Conservation (phyloP, 2,329 filamentous ascomycete species). For the Hyphodiscus sp. region DNA sequence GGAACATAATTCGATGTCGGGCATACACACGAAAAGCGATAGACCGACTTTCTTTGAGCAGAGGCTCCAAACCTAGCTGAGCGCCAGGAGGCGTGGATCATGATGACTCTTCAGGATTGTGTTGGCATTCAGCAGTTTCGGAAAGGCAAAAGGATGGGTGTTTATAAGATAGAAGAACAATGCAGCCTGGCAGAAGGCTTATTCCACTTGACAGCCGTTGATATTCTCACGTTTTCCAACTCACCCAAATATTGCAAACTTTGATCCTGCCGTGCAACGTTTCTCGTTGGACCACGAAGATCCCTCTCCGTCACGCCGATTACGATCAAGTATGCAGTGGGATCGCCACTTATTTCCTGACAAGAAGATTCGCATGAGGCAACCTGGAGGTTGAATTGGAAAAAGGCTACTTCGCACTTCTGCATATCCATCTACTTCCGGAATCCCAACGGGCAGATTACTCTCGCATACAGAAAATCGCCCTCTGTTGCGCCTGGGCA, state of each 20-base stretch:
- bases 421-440: too few relatives aligned
- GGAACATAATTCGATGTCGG: not conserved
- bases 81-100: not conserved
- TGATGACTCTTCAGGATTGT: not conserved
- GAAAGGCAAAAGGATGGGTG: not conserved
- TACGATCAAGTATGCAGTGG: not conserved
- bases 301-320: not conserved
- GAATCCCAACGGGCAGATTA: too few relatives aligned
- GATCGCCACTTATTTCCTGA: not conserved
- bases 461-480: too few relatives aligned
- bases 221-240: not conserved
- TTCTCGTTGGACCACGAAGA: not conserved
- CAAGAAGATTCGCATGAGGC: not conserved
- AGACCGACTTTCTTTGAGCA: not conserved
- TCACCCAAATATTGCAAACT: not conserved
- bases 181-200: not conserved
- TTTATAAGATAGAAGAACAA: not conserved
- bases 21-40: not conserved
- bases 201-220: not conserved
- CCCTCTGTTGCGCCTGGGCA: too few relatives aligned
- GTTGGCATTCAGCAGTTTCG: not conserved
- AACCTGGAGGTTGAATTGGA: too few relatives aligned
- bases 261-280: not conserved
- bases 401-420: too few relatives aligned
- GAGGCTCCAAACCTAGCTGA: not conserved